Base-by-base conservation (phyloP, 306 rosid species). In the Benincasa hispida region DNA sequence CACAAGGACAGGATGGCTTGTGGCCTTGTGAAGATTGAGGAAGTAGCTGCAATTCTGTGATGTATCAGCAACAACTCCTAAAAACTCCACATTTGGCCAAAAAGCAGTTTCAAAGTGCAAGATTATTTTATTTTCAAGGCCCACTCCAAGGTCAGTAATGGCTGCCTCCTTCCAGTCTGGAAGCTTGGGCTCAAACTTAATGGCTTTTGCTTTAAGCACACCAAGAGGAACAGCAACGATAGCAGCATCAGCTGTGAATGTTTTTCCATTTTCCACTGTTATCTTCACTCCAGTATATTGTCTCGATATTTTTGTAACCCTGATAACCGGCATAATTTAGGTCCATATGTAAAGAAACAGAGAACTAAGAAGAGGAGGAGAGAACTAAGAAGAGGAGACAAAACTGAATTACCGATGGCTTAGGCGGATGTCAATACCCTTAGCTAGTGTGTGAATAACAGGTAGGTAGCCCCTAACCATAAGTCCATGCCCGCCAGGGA, bases 141-240 rank as follows among this genome's bases (percentile, higher is more conserved):
- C 99, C 9, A 94, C 91, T 28, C 99, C 99, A 17, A 94, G 89
- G 57, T 92, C 97, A 72, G 84, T 77, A 84, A 94, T 92, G 61
- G 99, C 98, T 60, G 84, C 89, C 81, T 92, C 99, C 84, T 94
- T 94, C 99, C 99, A 94, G 72, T 94, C 97, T 1, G 99, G 99
- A 70, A 94, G 96, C 85, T 86, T 92, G 9, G 99, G 99, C 83
- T 94, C 98, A 86, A 92, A 94, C 47, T 75, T 84, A 69, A 94
- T 89, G 81, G 37, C 69, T 68, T 89, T 90, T 65, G 91, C 87
- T 84, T 94, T 92, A 56, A 94, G 87, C 77, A 94, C 99, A 61
- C 99, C 99, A 39, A 94, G 97, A 77, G 99, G 99, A 66, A 92
- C 90, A 55, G 99, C 84, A 82, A 94, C 79, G 70, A 94, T 68